phyloP scores from a whole-genome alignment of 23 red algal genomes.

The Chondrus crispus region DNA sequence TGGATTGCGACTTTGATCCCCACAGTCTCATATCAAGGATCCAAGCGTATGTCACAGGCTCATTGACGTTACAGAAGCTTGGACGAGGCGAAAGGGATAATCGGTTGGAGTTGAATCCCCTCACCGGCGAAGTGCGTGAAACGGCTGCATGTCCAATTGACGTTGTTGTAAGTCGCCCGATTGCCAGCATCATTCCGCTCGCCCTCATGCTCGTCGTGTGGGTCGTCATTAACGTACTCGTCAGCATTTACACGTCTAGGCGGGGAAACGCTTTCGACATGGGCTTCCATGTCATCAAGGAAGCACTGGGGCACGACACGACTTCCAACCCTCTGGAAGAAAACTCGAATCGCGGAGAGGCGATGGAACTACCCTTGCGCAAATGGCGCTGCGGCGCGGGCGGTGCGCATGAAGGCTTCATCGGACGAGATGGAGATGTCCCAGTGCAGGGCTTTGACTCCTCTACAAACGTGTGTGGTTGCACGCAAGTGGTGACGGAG shows the following conservation, averaged over 20 bases:
- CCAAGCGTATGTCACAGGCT: no score
- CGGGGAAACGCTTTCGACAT: not conserved
- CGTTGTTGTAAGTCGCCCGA: not conserved
- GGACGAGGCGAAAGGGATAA: no score
- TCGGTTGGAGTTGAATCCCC: no score
- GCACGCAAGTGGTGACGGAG: no score
- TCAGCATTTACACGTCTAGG: not conserved
- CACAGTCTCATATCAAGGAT: no score
- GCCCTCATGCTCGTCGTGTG: not conserved
- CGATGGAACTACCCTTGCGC: no score
- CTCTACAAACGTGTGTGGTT: not conserved
- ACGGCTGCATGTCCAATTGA: no score
- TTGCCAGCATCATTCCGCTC: not conserved
- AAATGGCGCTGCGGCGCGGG: not conserved
- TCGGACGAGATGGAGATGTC: not conserved
- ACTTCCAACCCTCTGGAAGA: slow-evolving; percentile 16
- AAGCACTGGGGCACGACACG: slow-evolving; percentile 27
- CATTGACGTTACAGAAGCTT: no score
- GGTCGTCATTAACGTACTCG: not conserved
- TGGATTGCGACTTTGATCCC: no score
- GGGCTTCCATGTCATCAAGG: slow-evolving; percentile 12
- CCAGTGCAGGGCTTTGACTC: not conserved
- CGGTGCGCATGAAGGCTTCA: not conserved
- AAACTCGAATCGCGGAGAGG: not conserved
- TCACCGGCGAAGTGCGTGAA: no score